phyloP scores from a whole-genome alignment of 2,329 filamentous ascomycete genomes.

The Madurella fahalii region DNA sequence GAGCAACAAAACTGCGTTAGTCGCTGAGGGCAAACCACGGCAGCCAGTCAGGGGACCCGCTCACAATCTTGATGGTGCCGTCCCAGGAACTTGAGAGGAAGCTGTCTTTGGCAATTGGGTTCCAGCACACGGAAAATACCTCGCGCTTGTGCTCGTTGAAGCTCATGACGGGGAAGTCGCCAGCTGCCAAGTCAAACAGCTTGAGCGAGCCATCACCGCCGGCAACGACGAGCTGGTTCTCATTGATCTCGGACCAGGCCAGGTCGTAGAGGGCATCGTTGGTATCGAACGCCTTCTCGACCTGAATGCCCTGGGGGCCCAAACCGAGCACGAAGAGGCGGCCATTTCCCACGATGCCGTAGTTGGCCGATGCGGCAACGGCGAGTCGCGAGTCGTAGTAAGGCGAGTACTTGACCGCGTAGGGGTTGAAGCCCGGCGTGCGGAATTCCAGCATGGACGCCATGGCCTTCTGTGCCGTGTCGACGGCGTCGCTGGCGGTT shows the following conservation, averaged over 20 bases:
- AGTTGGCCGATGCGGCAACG: conserved; percentile 88
- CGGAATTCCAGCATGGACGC: conserved; percentile 84
- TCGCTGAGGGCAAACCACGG: not conserved
- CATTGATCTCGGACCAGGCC: conserved; percentile 92
- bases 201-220: conserved; percentile 94
- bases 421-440: conserved; percentile 91
- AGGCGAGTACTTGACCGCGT: conserved; percentile 95
- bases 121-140: conserved; percentile 91
- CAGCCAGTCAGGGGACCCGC: conserved; percentile 20
- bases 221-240: conserved; percentile 85
- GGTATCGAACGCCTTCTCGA: conserved; percentile 91
- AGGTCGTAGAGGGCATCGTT: conserved; percentile 96
- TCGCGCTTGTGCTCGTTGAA: conserved; percentile 94
- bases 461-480: conserved; percentile 27
- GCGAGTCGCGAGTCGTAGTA: conserved; percentile 95
- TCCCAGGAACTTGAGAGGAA: conserved; percentile 96
- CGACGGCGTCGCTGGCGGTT: not conserved
- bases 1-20: not conserved
- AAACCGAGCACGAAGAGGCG: conserved; percentile 80
- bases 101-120: conserved; percentile 81
- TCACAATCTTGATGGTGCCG: conserved; percentile 82
- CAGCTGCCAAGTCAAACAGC: conserved; percentile 79
- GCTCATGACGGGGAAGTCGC: conserved; percentile 82
- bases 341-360: conserved; percentile 94
- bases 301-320: conserved; percentile 75